Conservation (phyloP, 768 basidiomycete species). For the Strobilomyces confusus region DNA sequence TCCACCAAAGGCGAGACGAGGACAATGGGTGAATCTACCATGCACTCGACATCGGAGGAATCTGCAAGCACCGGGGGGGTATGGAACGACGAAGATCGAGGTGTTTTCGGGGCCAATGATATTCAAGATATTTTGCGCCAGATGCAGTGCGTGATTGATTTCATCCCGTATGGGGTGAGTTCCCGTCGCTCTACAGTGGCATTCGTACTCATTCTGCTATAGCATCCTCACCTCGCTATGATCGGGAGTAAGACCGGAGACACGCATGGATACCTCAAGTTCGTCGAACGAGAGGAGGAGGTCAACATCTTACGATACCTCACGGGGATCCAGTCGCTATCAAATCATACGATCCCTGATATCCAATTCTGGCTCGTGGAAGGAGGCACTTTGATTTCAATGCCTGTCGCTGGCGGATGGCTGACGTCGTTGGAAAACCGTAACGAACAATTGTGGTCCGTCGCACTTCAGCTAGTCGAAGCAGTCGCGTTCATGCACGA, state of each 20-base stretch:
- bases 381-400: not conserved
- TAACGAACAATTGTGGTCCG: not conserved
- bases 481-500: not conserved
- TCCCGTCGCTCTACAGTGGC: not conserved
- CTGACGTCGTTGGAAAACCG: not conserved
- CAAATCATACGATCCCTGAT: constrained; percentile 11
- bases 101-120: constrained; percentile 1
- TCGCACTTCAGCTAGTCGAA: not conserved
- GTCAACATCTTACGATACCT: constrained; percentile 8
- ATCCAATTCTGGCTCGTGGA: constrained; percentile 1
- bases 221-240: constrained; percentile 15
- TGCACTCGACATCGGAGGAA: too few relatives aligned
- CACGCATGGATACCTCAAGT: constrained; percentile 11
- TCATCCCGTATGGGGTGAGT: not conserved
- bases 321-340: not conserved
- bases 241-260: not conserved
- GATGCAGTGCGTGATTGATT: constrained; percentile 1
- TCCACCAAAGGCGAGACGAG: too few relatives aligned
- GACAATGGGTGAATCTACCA: too few relatives aligned
- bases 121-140: not conserved
- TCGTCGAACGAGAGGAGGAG: constrained; percentile 4
- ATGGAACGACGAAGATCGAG: not conserved
- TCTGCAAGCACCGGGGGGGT: too few relatives aligned
- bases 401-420: not conserved
- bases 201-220: not conserved